phyloP scores from a whole-genome alignment of 129 eudicot genomes.

The Lonicera japonica region DNA sequence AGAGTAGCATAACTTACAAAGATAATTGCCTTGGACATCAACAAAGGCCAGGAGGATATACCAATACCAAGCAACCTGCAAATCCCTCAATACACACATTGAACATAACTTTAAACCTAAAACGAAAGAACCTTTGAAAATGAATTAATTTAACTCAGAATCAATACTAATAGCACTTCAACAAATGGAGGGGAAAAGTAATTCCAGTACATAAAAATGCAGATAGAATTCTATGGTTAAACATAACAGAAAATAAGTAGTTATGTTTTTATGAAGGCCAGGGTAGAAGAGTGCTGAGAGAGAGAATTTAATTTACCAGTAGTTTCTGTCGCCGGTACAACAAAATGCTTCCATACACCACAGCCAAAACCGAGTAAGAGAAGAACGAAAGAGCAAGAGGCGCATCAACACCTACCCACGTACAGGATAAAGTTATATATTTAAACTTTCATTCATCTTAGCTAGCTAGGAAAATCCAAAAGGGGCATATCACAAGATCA shows the following conservation, averaged over 20 bases:
- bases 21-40: constrained; percentile 82
- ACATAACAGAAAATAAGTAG: too few species aligned
- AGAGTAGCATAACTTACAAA: constrained; percentile 36
- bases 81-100: background rate
- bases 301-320: constrained; percentile 30
- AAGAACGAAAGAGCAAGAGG: constrained; percentile 59
- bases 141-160: background rate
- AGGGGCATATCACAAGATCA: background rate
- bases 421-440: background rate
- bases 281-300: background rate
- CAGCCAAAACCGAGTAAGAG: constrained; percentile 35
- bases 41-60: constrained; percentile 62
- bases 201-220: background rate
- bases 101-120: background rate
- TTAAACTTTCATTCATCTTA: too few species aligned
- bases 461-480: too few species aligned
- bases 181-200: background rate
- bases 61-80: constrained; percentile 95
- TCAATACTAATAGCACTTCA: background rate
- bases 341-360: constrained; percentile 60
- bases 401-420: constrained; percentile 54
- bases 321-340: constrained; percentile 48
- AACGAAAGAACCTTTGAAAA: background rate
- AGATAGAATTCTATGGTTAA: too few species aligned
- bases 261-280: too few species aligned